These are phyloP conservation scores for Didymella lethalis DNA, from an alignment of 2,329 filamentous ascomycete species.

Conservation along the genomic window DNA sequence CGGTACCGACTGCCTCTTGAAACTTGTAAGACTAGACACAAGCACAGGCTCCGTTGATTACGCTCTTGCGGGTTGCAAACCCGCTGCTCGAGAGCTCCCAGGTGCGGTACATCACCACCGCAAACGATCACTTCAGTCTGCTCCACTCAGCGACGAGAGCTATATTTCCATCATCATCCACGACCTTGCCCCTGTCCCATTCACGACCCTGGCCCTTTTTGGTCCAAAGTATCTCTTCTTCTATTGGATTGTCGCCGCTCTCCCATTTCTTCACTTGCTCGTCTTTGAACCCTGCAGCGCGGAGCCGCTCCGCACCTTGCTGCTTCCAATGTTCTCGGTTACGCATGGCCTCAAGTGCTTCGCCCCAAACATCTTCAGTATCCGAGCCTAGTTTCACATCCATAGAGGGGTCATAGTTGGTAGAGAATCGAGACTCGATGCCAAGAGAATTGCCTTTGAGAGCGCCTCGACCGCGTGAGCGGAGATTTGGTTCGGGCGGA, in stretches of 20 bases:
- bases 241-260: constrained; percentile 66
- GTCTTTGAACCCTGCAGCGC: constrained; percentile 79
- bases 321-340: constrained; percentile 82
- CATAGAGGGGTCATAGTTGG: constrained; percentile 66
- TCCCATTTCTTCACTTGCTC: constrained; percentile 77
- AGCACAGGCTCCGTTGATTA: no score
- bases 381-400: constrained; percentile 62
- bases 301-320: constrained; percentile 77
- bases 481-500: constrained; percentile 55
- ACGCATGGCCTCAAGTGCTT: constrained; percentile 77
- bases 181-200: constrained; percentile 71
- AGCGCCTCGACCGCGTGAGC: constrained; percentile 45
- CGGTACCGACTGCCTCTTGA: neutral
- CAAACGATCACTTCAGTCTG: constrained; percentile 34
- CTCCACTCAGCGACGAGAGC: constrained; percentile 60
- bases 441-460: constrained; percentile 54
- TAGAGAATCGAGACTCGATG: constrained; percentile 83
- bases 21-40: no score
- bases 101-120: neutral
- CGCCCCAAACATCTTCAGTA: constrained; percentile 75
- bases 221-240: constrained; percentile 76
- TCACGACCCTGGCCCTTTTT: constrained; percentile 72
- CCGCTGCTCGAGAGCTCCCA: no score
- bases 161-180: constrained; percentile 63
- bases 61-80: no score